A percentile compares a stretch with the other conserved stretches of the same genome.
Evolutionary conservation across 257 asterid genomes (phyloP).

Genomic region (Nicotiana sylvestris): DNA sequence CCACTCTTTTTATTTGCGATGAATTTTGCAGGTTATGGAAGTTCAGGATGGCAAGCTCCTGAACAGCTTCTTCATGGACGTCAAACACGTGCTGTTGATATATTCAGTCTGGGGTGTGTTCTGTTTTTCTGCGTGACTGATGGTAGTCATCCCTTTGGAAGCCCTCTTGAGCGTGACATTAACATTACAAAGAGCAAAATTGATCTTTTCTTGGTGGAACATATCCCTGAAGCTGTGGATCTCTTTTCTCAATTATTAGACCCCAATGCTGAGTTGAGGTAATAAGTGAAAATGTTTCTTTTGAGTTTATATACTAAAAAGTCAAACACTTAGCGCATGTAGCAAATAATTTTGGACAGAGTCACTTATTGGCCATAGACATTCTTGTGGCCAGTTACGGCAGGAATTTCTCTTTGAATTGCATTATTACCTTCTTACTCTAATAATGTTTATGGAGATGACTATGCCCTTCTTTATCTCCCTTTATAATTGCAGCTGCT

Average conservation of each 20-base stretch:
- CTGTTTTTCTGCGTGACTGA: conserved; percentile 82
- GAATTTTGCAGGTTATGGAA: conserved; percentile 67
- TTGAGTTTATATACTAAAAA: background rate
- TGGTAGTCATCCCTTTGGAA: conserved; percentile 92
- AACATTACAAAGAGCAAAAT: conserved; percentile 63
- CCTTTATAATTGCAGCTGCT: background rate
- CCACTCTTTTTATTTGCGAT: background rate
- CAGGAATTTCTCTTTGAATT: background rate
- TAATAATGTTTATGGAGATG: background rate
- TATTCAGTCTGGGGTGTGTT: conserved; percentile 86
- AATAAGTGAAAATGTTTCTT: conserved; percentile 2
- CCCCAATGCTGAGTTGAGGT: conserved; percentile 76
- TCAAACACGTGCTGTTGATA: conserved; percentile 90
- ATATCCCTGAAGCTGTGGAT: conserved; percentile 87
- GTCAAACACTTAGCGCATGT: background rate
- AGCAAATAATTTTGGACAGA: background rate
- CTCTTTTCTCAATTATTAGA: conserved; percentile 56
- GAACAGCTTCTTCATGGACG: conserved; percentile 92
- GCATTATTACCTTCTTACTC: background rate
- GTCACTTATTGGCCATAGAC: background rate
- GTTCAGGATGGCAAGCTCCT: conserved; percentile 99
- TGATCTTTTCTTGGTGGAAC: conserved; percentile 78
- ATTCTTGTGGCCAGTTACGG: conserved; percentile 2
- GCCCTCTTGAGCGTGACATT: conserved; percentile 75
- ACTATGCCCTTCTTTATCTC: background rate